A percentile compares a stretch with the other conserved stretches of the same genome.
phyloP scores from a whole-genome alignment of 2,329 filamentous ascomycete species.

The Aspergillus unguis region DNA sequence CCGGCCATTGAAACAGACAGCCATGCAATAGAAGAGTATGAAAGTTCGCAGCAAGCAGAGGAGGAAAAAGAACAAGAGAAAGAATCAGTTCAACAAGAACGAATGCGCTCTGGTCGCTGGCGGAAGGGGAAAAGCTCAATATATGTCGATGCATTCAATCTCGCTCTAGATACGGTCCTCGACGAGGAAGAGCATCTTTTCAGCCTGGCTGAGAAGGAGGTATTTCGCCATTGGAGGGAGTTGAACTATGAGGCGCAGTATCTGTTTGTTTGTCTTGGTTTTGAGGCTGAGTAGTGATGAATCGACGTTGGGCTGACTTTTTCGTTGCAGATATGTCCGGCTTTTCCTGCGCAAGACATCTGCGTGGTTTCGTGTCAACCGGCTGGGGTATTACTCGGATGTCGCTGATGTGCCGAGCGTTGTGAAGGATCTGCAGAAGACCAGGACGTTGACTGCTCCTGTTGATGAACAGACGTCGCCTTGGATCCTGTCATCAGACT shows the following conservation, averaged over 20 bases:
- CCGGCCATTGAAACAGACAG: conserved; percentile 65
- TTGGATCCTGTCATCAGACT: conserved; percentile 30
- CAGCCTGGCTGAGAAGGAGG: conserved; percentile 68
- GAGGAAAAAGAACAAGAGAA: conserved; percentile 26
- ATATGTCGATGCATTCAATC: conserved; percentile 95
- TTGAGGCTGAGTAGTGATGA: neutral
- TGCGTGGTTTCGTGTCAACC: conserved; percentile 80
- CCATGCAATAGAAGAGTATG: conserved; percentile 75
- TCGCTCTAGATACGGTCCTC: conserved; percentile 84
- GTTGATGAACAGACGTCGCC: conserved; percentile 46
- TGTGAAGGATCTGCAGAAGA: conserved; percentile 61
- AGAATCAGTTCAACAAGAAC: conserved; percentile 41
- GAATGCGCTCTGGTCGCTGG: conserved; percentile 62
- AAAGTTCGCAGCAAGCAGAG: conserved; percentile 62
- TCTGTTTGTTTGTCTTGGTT: conserved; percentile 56
- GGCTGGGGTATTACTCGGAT: conserved; percentile 76
- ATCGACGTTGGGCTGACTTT: conserved; percentile 2
- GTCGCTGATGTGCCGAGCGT: conserved; percentile 70
- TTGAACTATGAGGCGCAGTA: conserved; percentile 86
- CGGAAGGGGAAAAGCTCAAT: conserved; percentile 77
- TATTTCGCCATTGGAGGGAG: conserved; percentile 73
- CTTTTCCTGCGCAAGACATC: conserved; percentile 89
- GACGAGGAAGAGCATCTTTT: conserved; percentile 88
- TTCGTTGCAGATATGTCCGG: conserved; percentile 69
- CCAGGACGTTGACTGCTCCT: conserved; percentile 53